Base-by-base conservation (phyloP, 768 basidiomycete species). In the Agrocybe praecox region DNA sequence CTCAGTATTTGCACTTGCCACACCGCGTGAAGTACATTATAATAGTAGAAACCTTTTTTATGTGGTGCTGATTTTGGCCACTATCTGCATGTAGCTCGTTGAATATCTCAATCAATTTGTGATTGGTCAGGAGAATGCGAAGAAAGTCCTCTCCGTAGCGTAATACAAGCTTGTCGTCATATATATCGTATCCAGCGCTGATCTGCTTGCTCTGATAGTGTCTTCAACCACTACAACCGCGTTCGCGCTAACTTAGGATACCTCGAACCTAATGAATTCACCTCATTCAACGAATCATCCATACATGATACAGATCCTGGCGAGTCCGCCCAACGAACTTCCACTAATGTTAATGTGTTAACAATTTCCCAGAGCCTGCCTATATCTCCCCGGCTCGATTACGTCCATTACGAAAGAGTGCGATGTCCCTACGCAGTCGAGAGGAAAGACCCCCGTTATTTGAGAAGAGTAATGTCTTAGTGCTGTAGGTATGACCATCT, bases 381-480 rank as follows among this genome's bases (percentile, higher is more conserved):
- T 40, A 40, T 19, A 76, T 89, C 33, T 71, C 80, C 6, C 67
- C 86, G 26, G 88, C 89, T 33, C 80, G 80, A 42, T 68, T 93
- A 55, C 81, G 81, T 53, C 91, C 91, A 12, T 76, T 88, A 61
- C 74, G 80, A 36, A 72, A 70, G 34, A 71, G 73, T 18, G 49
- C 69, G 21, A 56, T 71, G 21, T 67, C 75, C 47, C 62, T 80
- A 6, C 69, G 80, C 19, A 73, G 76, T 48, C 80, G 73, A n/a
- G 76, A 40, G 12, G 36, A 78, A 45, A 70, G 74, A 8, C 64
- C 74, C 14, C 83, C 88, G 19, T 67, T 85, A 22, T 92, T 96
- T 52, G 96, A 98, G 78, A 98, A 98, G 80, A 95, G 92, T 64
- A 98, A 98, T 67, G 92, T 98, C 2, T 75, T 98, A 43, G 88